Percentiles rank a stretch among this genome's conserved stretches.
Conservation (phyloP, 768 basidiomycete species). For the Collybia mongolica region DNA sequence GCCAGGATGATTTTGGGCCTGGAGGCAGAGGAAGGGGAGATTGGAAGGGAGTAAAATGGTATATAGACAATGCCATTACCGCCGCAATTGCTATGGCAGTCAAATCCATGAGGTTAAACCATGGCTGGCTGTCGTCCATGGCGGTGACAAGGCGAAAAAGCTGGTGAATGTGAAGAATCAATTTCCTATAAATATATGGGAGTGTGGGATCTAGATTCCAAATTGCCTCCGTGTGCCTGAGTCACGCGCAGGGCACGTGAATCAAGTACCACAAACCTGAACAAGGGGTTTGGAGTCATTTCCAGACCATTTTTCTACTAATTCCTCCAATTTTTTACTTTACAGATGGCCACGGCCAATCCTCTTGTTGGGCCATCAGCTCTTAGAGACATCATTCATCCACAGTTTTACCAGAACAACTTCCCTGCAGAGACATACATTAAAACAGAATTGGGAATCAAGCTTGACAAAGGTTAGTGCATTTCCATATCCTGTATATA, state of each 20-base stretch:
- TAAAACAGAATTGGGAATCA: conserved; percentile 80
- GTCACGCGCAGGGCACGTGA: not conserved
- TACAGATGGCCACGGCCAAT: conserved; percentile 37
- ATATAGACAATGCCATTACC: conserved; percentile 5
- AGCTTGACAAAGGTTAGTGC: conserved; percentile 86
- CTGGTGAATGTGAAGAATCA: no score
- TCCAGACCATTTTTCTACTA: no score
- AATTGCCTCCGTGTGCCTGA: not conserved
- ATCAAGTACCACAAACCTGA: not conserved
- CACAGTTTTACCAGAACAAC: conserved; percentile 94
- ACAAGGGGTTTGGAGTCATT: no score
- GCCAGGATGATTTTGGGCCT: conserved; percentile 39
- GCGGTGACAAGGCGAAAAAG: no score
- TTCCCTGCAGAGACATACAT: conserved; percentile 78
- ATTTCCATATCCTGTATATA: not conserved
- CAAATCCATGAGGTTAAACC: not conserved
- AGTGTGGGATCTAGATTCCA: no score
- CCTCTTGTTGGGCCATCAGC: conserved; percentile 57
- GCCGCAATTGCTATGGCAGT: not conserved
- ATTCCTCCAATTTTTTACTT: conserved; percentile 1
- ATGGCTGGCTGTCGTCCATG: no score
- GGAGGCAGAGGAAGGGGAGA: conserved; percentile 32
- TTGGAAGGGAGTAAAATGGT: not conserved
- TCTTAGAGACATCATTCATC: conserved; percentile 71
- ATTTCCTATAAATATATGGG: no score